Conservation (phyloP, 2,329 filamentous ascomycete genomes). For the Colletotrichum cereale region DNA sequence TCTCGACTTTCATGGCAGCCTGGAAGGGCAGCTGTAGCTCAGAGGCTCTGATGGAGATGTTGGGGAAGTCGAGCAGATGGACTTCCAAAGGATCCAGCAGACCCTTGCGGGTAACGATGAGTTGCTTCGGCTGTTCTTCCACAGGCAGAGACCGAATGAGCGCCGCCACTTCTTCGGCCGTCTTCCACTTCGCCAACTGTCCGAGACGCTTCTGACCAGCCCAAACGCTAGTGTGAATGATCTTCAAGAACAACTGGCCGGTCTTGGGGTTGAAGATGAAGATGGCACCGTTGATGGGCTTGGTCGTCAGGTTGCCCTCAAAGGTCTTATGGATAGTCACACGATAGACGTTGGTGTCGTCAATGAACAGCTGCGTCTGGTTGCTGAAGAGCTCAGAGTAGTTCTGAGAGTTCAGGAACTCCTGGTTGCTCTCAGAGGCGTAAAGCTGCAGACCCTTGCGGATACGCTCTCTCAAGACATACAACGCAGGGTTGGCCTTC, state of each 20-base stretch:
- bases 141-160: constrained; percentile 95
- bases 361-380: constrained; percentile 98
- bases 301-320: constrained; percentile 98
- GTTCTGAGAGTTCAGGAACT: constrained; percentile 99
- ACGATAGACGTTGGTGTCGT: constrained; percentile 99
- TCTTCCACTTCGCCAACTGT: constrained; percentile 99
- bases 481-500: constrained; percentile 98
- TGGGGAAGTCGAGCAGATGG: constrained; percentile 97
- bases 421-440: constrained; percentile 98
- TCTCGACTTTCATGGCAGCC: constrained; percentile 99
- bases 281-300: constrained; percentile 99
- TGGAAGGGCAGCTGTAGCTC: constrained; percentile 98
- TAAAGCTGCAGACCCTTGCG: constrained; percentile 98
- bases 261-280: constrained; percentile 99
- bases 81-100: constrained; percentile 96
- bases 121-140: constrained; percentile 98
- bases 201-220: constrained; percentile 99
- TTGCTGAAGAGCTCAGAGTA: constrained; percentile 99
- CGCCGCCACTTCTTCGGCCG: constrained; percentile 98
- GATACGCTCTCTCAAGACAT: constrained; percentile 97
- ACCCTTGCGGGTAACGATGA: constrained; percentile 98
- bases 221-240: constrained; percentile 99
- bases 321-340: constrained; percentile 99
- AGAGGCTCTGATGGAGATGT: constrained; percentile 97
- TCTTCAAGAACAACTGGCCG: constrained; percentile 97